These are phyloP conservation scores for Eutypa lata DNA, from an alignment of 2,329 filamentous ascomycete genomes.

Conservation along the genomic window DNA sequence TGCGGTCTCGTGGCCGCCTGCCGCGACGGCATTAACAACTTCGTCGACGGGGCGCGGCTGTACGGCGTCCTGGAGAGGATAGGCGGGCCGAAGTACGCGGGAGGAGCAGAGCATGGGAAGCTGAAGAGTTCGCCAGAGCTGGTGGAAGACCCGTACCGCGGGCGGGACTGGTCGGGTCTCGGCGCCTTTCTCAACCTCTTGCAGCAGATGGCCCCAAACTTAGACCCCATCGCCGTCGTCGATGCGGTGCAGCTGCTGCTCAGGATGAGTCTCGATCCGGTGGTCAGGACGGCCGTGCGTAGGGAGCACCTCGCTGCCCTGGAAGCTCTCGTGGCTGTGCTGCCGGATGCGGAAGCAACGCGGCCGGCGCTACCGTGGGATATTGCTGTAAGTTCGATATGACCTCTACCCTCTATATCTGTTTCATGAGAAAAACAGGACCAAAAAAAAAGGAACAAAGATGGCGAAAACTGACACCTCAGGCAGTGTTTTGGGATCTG, in stretches of 20 bases:
- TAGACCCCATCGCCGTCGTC: constrained; percentile 32
- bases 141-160: constrained; percentile 26
- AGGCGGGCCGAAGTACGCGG: constrained; percentile 51
- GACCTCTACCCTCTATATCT: background rate
- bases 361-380: constrained; percentile 32
- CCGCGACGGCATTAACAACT: constrained; percentile 38
- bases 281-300: constrained; percentile 33
- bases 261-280: constrained; percentile 52
- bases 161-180: constrained; percentile 46
- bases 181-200: constrained; percentile 42
- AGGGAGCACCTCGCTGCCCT: constrained; percentile 33
- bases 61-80: constrained; percentile 55
- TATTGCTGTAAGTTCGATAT: constrained; percentile 36
- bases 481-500: constrained; percentile 49
- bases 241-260: constrained; percentile 47
- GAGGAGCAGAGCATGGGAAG: constrained; percentile 14
- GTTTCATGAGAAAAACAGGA: background rate
- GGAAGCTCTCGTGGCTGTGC: constrained; percentile 38
- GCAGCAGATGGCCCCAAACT: constrained; percentile 30
- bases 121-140: constrained; percentile 22
- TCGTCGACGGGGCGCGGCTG: constrained; percentile 44
- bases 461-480: constrained; percentile 14
- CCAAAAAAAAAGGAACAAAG: too few relatives aligned
- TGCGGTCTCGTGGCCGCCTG: constrained; percentile 49
- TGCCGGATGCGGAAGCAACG: constrained; percentile 25